These are phyloP conservation scores for Prosopis cineraria DNA, from an alignment of 306 rosid genomes.

Conservation along the genomic window DNA sequence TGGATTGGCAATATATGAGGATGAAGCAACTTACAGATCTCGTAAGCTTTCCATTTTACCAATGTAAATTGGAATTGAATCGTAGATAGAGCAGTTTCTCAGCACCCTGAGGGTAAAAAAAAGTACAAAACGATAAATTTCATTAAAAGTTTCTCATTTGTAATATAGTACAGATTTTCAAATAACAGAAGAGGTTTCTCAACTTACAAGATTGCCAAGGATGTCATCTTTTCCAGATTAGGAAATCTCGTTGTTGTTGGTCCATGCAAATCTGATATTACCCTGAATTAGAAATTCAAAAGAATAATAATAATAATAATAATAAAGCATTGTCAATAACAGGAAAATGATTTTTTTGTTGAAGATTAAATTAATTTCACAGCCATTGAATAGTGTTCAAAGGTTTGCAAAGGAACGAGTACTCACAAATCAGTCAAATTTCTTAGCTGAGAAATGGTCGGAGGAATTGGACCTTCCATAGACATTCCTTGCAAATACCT, in stretches of 20 bases:
- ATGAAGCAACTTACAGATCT: conserved; percentile 69
- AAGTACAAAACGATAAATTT: too few species aligned
- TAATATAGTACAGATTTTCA: neutral
- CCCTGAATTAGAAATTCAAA: neutral
- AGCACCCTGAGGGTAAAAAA: too few species aligned
- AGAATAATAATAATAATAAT: too few species aligned
- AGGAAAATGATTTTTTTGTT: neutral
- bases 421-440: conserved; percentile 60
- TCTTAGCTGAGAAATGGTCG: conserved; percentile 48
- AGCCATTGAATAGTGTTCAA: conserved; percentile 3
- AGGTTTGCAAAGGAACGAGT: neutral
- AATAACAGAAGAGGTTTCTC: conserved; percentile 15
- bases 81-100: conserved; percentile 71
- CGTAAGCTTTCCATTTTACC: conserved; percentile 22
- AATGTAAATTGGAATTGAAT: conserved; percentile 48
- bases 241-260: conserved; percentile 40
- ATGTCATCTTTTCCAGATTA: conserved; percentile 35
- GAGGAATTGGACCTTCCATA: conserved; percentile 36
- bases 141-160: too few species aligned
- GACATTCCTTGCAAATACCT: neutral
- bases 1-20: neutral
- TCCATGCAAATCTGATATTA: conserved; percentile 3
- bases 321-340: neutral
- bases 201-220: conserved; percentile 51
- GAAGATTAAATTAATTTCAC: neutral